Conservation (phyloP, 176 grass and related monocot species). For the Typha latifolia region DNA sequence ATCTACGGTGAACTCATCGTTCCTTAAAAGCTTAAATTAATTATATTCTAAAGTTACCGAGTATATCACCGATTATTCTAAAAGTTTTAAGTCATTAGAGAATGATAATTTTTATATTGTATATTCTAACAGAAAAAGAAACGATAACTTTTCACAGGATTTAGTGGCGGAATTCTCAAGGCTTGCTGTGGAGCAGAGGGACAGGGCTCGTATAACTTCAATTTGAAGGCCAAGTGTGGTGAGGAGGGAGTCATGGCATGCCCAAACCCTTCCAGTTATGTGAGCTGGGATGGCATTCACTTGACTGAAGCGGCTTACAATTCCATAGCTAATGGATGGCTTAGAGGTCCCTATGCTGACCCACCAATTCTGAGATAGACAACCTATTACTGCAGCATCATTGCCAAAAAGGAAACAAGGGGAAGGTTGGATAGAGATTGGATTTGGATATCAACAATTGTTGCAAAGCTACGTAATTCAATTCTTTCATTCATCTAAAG, state of each 20-base stretch:
- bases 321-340: constrained; percentile 60
- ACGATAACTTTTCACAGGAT: constrained; percentile 24
- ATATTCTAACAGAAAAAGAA: background rate
- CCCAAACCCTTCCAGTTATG: constrained; percentile 41
- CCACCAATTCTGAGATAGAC: constrained; percentile 59
- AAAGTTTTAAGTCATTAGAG: too few relatives aligned
- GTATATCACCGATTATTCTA: too few relatives aligned
- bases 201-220: constrained; percentile 78
- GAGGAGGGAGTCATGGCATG: constrained; percentile 59
- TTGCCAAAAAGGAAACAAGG: too few relatives aligned
- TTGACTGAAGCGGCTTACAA: constrained; percentile 85
- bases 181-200: constrained; percentile 77
- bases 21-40: too few relatives aligned
- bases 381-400: background rate
- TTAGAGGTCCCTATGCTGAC: constrained; percentile 62
- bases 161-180: constrained; percentile 39
- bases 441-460: background rate
- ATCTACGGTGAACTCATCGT: too few relatives aligned
- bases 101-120: background rate
- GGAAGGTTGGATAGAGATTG: background rate
- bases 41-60: too few relatives aligned
- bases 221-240: constrained; percentile 70
- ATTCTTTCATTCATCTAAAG: background rate
- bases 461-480: background rate
- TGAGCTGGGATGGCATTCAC: constrained; percentile 96